A percentile compares a stretch with the other conserved stretches of the same genome.
Conservation (phyloP, 768 basidiomycete genomes). For the Pulveroboletus ravenelii region DNA sequence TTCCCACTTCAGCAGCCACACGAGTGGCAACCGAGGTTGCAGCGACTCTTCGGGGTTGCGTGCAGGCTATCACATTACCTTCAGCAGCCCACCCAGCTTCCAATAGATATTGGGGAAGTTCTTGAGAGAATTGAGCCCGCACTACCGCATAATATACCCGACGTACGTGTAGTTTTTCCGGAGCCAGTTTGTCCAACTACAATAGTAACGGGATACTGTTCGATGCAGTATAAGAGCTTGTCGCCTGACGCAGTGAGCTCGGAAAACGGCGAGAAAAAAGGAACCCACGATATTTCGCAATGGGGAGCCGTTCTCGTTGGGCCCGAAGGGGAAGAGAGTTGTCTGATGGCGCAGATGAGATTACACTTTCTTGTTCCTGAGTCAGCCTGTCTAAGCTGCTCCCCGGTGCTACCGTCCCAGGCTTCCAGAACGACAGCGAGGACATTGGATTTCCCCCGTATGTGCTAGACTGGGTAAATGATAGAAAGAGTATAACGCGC, state of each 20-base stretch:
- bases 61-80: constrained; percentile 85
- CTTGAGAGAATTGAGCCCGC: constrained; percentile 37
- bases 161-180: constrained; percentile 94
- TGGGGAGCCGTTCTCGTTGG: constrained; percentile 81
- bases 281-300: constrained; percentile 75
- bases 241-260: constrained; percentile 45
- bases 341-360: constrained; percentile 58
- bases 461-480: neutral
- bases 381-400: constrained; percentile 82
- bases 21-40: constrained; percentile 91
- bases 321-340: constrained; percentile 59
- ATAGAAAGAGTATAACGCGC: too few relatives aligned
- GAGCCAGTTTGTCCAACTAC: constrained; percentile 95
- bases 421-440: constrained; percentile 81
- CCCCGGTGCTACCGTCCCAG: constrained; percentile 79
- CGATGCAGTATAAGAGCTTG: constrained; percentile 77
- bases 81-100: constrained; percentile 90
- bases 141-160: neutral
- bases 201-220: constrained; percentile 78
- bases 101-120: constrained; percentile 91
- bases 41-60: constrained; percentile 88
- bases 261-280: neutral
- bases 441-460: constrained; percentile 31
- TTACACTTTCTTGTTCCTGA: constrained; percentile 66
- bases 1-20: constrained; percentile 90